Evolutionary conservation across 2,329 filamentous ascomycete species (phyloP).

Genomic region (Fusarium nematophilum): DNA sequence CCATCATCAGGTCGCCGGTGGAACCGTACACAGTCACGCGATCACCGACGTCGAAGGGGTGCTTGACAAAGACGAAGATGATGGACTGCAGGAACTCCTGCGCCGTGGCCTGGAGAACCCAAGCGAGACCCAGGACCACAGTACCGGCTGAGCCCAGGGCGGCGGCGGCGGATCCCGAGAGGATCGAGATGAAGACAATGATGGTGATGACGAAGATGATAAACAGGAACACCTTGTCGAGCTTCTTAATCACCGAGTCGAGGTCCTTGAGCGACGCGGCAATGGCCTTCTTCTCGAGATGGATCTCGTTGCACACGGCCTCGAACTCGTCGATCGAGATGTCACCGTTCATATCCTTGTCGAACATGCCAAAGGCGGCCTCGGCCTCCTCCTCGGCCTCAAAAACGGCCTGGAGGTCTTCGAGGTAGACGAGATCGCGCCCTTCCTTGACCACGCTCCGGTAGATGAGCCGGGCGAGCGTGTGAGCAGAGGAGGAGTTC

Average conservation of each 20-base stretch:
- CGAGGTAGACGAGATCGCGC: conserved; percentile 79
- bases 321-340: conserved; percentile 96
- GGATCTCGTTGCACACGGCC: conserved; percentile 92
- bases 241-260: conserved; percentile 90
- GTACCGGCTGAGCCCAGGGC: conserved; percentile 92
- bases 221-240: conserved; percentile 90
- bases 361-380: conserved; percentile 90
- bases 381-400: conserved; percentile 86
- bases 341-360: conserved; percentile 96
- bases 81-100: conserved; percentile 95
- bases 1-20: conserved; percentile 79
- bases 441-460: conserved; percentile 83
- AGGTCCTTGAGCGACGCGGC: conserved; percentile 94
- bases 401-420: conserved; percentile 84
- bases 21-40: conserved; percentile 93
- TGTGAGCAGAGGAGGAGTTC: conserved; percentile 79
- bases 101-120: conserved; percentile 91
- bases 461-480: conserved; percentile 88
- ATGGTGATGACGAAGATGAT: conserved; percentile 84
- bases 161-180: conserved; percentile 89
- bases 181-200: conserved; percentile 88
- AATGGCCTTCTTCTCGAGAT: conserved; percentile 93
- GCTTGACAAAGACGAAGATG: conserved; percentile 96
- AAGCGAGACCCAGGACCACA: conserved; percentile 87
- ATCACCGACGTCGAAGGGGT: conserved; percentile 96